phyloP scores from a whole-genome alignment of 805 yeast species.

The Yamadazyma takamatsuzukensis region DNA sequence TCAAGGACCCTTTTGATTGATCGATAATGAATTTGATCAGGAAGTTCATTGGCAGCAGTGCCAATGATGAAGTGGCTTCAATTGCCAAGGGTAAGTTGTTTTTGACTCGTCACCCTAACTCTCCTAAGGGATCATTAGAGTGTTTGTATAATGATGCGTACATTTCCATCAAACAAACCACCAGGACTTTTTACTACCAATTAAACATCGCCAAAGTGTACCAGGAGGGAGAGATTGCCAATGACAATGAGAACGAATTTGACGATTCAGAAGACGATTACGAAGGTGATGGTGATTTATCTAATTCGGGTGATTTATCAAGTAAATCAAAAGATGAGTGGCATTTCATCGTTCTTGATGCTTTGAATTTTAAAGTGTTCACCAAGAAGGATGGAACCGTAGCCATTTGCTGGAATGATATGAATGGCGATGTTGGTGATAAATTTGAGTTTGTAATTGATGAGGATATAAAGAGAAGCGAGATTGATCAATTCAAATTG shows the following conservation, averaged over 20 bases:
- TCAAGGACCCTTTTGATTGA: too few species aligned
- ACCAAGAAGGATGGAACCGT: constrained; percentile 48
- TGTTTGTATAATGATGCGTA: constrained; percentile 79
- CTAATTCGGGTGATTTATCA: constrained; percentile 17
- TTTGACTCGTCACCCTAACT: constrained; percentile 66
- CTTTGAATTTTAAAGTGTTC: constrained; percentile 52
- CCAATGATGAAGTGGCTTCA: constrained; percentile 58
- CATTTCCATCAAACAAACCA: constrained; percentile 64
- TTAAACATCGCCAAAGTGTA: constrained; percentile 65
- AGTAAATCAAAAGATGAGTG: constrained; percentile 56
- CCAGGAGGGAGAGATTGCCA: constrained; percentile 65
- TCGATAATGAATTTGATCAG: constrained; percentile 78
- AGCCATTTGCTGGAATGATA: constrained; percentile 75
- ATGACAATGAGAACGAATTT: constrained; percentile 31
- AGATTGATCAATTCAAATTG: constrained; percentile 59
- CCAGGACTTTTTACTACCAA: constrained; percentile 64
- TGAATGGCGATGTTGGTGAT: constrained; percentile 85
- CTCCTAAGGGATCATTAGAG: constrained; percentile 86
- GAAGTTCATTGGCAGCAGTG: constrained; percentile 54
- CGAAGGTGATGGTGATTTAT: constrained; percentile 18
- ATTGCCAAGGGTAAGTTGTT: constrained; percentile 79
- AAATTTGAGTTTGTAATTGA: constrained; percentile 75
- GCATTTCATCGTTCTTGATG: constrained; percentile 62
- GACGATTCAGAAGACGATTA: constrained; percentile 22
- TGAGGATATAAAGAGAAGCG: constrained; percentile 48